These are phyloP conservation scores for Cadophora sp. DNA, from an alignment of 2,329 filamentous ascomycete genomes.

Conservation along the genomic window DNA sequence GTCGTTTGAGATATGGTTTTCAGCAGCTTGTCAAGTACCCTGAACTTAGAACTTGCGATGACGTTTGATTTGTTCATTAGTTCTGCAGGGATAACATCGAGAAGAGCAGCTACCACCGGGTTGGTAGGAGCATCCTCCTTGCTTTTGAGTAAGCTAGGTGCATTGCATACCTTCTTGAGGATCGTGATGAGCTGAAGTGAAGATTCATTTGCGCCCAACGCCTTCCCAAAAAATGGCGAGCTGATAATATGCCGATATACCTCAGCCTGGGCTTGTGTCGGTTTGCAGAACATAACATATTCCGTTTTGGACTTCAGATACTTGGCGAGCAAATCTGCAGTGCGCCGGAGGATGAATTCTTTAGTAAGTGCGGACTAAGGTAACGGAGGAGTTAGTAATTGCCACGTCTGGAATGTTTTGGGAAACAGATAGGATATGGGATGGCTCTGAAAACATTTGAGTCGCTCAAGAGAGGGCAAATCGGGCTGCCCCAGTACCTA, in stretches of 20 bases:
- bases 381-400: not conserved
- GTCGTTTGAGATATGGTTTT: slow-evolving; percentile 65
- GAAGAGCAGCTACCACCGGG: slow-evolving; percentile 48
- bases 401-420: not conserved
- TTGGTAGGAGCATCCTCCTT: slow-evolving; percentile 44
- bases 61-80: slow-evolving; percentile 60
- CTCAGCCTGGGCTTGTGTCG: slow-evolving; percentile 89
- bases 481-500: too few relatives aligned
- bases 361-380: slow-evolving; percentile 76
- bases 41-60: slow-evolving; percentile 68
- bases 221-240: slow-evolving; percentile 67
- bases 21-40: slow-evolving; percentile 70
- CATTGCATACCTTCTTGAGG: slow-evolving; percentile 78
- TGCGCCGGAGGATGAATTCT: slow-evolving; percentile 82
- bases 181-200: slow-evolving; percentile 74
- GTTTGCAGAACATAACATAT: slow-evolving; percentile 91
- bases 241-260: slow-evolving; percentile 76
- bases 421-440: too few relatives aligned
- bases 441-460: not conserved
- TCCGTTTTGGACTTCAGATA: slow-evolving; percentile 93
- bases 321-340: slow-evolving; percentile 90
- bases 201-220: slow-evolving; percentile 66
- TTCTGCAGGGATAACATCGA: slow-evolving; percentile 60
- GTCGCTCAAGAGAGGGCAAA: not conserved
- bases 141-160: slow-evolving; percentile 66